A percentile compares a stretch with the other conserved stretches of the same genome.
These are phyloP conservation scores for Cutaneotrichosporon cutaneum DNA, from an alignment of 1,284 basidiomycete genomes.

Conservation along the genomic window DNA sequence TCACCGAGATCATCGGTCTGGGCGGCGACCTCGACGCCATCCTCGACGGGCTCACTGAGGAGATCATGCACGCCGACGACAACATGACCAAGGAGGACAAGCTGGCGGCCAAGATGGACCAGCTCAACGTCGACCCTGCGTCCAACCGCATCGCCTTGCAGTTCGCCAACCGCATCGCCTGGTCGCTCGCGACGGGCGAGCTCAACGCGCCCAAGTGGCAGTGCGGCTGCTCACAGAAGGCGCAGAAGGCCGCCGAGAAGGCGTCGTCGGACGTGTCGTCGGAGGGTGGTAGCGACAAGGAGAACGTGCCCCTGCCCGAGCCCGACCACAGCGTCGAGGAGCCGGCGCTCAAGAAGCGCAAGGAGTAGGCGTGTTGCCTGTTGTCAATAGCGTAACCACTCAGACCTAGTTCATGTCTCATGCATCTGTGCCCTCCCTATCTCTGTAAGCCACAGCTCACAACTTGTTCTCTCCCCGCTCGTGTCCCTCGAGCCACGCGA, in stretches of 20 bases:
- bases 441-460: background rate
- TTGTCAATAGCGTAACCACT: background rate
- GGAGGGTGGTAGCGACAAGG: background rate
- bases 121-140: background rate
- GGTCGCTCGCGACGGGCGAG: background rate
- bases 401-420: background rate
- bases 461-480: slow-evolving; percentile 7
- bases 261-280: background rate
- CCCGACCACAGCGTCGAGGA: background rate
- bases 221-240: background rate
- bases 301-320: slow-evolving; percentile 2
- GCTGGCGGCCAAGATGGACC: background rate
- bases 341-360: slow-evolving; percentile 3
- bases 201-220: background rate
- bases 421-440: background rate
- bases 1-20: slow-evolving; percentile 2
- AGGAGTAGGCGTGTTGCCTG: background rate
- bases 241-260: background rate
- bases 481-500: slow-evolving; percentile 29
- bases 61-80: slow-evolving; percentile 10
- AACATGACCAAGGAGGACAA: background rate
- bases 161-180: slow-evolving; percentile 6
- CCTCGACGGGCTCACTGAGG: background rate
- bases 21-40: background rate
- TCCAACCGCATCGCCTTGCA: background rate